These are phyloP conservation scores for Suillus paluster DNA, from an alignment of 768 basidiomycete species.

Conservation along the genomic window DNA sequence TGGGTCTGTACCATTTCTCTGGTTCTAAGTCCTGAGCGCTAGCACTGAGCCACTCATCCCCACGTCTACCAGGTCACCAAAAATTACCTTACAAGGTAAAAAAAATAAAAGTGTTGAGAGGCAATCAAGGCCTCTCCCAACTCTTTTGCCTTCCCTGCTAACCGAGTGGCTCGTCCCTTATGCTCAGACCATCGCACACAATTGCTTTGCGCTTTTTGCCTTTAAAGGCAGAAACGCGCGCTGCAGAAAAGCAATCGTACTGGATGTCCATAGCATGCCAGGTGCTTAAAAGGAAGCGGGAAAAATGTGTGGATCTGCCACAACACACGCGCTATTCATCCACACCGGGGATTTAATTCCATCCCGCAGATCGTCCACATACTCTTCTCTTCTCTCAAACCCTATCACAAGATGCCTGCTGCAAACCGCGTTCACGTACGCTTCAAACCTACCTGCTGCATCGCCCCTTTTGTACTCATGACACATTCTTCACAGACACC, in stretches of 20 bases:
- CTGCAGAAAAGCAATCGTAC: slow-evolving; percentile 31
- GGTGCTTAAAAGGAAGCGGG: slow-evolving; percentile 23
- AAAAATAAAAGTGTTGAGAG: too few relatives aligned
- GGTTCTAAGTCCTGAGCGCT: too few relatives aligned
- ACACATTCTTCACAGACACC: slow-evolving; percentile 10
- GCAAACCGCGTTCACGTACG: background rate
- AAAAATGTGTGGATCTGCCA: slow-evolving; percentile 11
- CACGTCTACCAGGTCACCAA: too few relatives aligned
- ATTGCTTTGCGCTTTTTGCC: slow-evolving; percentile 29
- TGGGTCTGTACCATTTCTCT: too few relatives aligned
- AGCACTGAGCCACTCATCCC: too few relatives aligned
- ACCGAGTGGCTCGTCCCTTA: slow-evolving; percentile 9
- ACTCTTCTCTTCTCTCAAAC: background rate
- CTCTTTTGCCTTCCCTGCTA: background rate
- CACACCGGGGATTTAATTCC: background rate
- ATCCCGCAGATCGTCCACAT: background rate
- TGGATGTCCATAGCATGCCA: slow-evolving; percentile 22
- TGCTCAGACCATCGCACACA: slow-evolving; percentile 18
- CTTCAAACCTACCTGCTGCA: background rate
- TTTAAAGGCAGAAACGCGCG: slow-evolving; percentile 19
- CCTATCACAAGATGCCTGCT: background rate
- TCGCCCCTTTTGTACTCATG: background rate
- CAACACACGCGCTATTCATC: slow-evolving; percentile 2
- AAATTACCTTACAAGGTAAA: too few relatives aligned
- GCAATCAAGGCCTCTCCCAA: background rate